Evolutionary conservation across 352 stramenopile genomes (phyloP), one percentile per base, ranked within the genome.

Genomic region (Globisporangium megalacanthum): DNA sequence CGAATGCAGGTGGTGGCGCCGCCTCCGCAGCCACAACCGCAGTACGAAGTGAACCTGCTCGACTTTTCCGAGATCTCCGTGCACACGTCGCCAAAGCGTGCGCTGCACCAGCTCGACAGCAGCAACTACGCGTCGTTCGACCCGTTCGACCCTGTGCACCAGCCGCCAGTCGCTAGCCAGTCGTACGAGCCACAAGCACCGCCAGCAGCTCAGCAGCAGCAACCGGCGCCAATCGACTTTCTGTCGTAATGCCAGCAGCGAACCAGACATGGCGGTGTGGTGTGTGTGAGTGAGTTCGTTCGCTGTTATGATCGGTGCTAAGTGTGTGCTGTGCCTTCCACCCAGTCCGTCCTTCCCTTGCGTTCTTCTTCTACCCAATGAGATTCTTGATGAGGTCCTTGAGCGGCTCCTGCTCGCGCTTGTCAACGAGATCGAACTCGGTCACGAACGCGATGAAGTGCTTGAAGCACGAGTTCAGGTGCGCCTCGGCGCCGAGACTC

Each of bases 391-490:
- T 97, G 55, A 98, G 77, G 10, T 98, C 92, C 58, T 97, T 93
- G 54, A 98, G 77, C 13, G 93, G 93, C 65, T 97, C 86, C 68
- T 98, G 88, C 69, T 98, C 94, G 52, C 92, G 87, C 66, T 96
- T 90, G 54, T 95, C 89, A 17, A 98, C 83, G 33, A 98, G 73
- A 14, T 96, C 87, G 68, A 98, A 98, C 65, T 97, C 88, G 15
- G 78, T 95, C 62, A 95, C 95, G 71, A 99, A 98, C 46, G 96
- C 93, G 77, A 98, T 97, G 60, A 99, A 99, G 72, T 98, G 94
- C 68, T 99, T 99, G 75, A 99, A 98, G 65, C 91, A 98, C 55
- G 96, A 98, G 75, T 99, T 99, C 52, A 99, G 79, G 69, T 98
- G 92, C 35, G 95, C 92, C 58, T 97, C 94, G 54, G 97, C 97